Conservation (phyloP, 2,329 filamentous ascomycete species). For the Colletotrichum scovillei region DNA sequence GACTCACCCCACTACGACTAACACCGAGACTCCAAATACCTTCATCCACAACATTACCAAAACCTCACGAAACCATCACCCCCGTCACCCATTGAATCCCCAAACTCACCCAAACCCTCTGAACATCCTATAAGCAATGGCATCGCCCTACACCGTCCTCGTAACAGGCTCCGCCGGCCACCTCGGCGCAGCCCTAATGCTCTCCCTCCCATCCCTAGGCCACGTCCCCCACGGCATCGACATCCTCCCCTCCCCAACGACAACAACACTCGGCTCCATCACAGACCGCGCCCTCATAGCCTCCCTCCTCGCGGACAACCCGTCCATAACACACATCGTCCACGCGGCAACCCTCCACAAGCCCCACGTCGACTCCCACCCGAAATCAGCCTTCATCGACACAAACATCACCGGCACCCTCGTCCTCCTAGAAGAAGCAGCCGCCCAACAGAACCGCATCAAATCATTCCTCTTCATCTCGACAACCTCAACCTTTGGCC, state of each 20-base stretch:
- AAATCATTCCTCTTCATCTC: slow-evolving; percentile 57
- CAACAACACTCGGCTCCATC: slow-evolving; percentile 50
- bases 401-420: slow-evolving; percentile 58
- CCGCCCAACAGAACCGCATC: slow-evolving; percentile 38
- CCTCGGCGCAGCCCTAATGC: slow-evolving; percentile 58
- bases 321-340: slow-evolving; percentile 52
- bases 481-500: slow-evolving; percentile 58
- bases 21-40: not conserved
- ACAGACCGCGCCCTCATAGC: slow-evolving; percentile 48
- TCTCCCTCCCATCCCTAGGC: slow-evolving; percentile 51
- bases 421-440: slow-evolving; percentile 53
- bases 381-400: slow-evolving; percentile 55
- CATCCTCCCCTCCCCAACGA: slow-evolving; percentile 51
- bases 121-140: not conserved
- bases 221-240: slow-evolving; percentile 57
- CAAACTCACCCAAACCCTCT: too few relatives aligned
- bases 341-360: slow-evolving; percentile 61
- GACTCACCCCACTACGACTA: slow-evolving; percentile 1
- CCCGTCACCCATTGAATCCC: too few relatives aligned
- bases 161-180: slow-evolving; percentile 60
- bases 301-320: slow-evolving; percentile 44
- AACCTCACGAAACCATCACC: too few relatives aligned
- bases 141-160: slow-evolving; percentile 45
- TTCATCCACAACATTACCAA: not conserved
- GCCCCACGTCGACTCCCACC: slow-evolving; percentile 57